phyloP scores from a whole-genome alignment of 441 rosid genomes.

The Eruca vesicaria region DNA sequence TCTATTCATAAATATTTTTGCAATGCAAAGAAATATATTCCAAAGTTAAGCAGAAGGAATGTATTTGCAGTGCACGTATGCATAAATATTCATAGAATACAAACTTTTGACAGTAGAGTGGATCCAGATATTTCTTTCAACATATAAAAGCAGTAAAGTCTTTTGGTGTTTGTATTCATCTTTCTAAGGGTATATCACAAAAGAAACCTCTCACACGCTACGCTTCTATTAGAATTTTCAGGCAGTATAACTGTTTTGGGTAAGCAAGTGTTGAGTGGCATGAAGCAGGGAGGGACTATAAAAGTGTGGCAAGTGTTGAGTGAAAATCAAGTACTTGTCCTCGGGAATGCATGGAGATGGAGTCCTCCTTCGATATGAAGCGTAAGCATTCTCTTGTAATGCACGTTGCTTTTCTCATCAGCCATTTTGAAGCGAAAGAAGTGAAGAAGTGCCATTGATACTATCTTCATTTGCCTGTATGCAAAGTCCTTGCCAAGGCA shows the following conservation, averaged over 20 bases:
- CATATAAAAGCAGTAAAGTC: too few species aligned
- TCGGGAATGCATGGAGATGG: constrained; percentile 44
- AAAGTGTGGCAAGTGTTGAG: not conserved
- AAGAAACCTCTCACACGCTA: too few species aligned
- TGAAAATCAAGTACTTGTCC: constrained; percentile 30
- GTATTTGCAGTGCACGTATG: too few species aligned
- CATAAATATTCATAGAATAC: too few species aligned
- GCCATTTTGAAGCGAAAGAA: constrained; percentile 59
- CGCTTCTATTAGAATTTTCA: not conserved
- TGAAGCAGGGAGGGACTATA: not conserved
- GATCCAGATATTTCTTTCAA: too few species aligned
- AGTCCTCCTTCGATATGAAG: constrained; percentile 65
- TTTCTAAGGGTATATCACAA: not conserved
- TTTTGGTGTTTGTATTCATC: not conserved
- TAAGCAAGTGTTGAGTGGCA: too few species aligned
- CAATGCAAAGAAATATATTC: too few species aligned
- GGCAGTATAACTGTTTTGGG: not conserved
- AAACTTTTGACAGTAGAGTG: too few species aligned
- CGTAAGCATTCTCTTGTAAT: constrained; percentile 62
- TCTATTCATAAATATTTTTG: not conserved
- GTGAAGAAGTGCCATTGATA: constrained; percentile 54
- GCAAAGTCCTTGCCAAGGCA: constrained; percentile 88
- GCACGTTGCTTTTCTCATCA: constrained; percentile 40
- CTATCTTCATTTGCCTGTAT: constrained; percentile 84
- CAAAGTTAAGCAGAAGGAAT: too few species aligned